Conservation (phyloP, 805 yeast genomes). For the Candida maesae region DNA sequence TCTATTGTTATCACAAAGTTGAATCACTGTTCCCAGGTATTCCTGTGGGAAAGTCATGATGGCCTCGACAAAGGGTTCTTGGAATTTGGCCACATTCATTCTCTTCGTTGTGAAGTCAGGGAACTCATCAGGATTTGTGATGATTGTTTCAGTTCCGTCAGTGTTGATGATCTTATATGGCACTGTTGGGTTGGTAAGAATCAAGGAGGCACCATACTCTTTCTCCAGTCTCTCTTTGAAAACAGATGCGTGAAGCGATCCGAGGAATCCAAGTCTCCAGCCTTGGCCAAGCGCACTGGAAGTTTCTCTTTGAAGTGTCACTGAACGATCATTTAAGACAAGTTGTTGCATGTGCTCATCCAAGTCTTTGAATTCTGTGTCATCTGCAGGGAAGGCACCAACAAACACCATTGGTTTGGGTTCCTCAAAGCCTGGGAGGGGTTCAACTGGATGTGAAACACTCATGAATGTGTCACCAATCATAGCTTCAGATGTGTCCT, state of each 20-base stretch:
- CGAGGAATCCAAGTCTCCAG: slow-evolving; percentile 94
- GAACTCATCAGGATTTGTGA: slow-evolving; percentile 91
- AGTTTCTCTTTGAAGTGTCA: slow-evolving; percentile 82
- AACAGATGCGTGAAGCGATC: slow-evolving; percentile 92
- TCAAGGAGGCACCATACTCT: slow-evolving; percentile 90
- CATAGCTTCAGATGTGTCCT: slow-evolving; percentile 76
- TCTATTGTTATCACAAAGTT: slow-evolving; percentile 77
- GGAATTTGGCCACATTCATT: slow-evolving; percentile 44
- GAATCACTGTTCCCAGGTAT: slow-evolving; percentile 81
- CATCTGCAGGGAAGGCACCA: slow-evolving; percentile 97
- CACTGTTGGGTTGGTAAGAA: slow-evolving; percentile 93
- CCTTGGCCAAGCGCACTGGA: slow-evolving; percentile 96
- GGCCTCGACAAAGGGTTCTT: slow-evolving; percentile 90
- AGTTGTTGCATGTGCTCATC: slow-evolving; percentile 88
- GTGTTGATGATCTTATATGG: slow-evolving; percentile 76
- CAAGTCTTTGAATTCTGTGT: slow-evolving; percentile 80
- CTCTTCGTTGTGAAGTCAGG: slow-evolving; percentile 51
- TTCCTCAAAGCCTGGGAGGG: slow-evolving; percentile 93
- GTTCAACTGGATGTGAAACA: slow-evolving; percentile 55
- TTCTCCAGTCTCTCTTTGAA: slow-evolving; percentile 88
- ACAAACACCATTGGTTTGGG: slow-evolving; percentile 98
- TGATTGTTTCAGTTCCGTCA: slow-evolving; percentile 59
- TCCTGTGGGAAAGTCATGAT: slow-evolving; percentile 89
- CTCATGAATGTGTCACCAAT: slow-evolving; percentile 88
- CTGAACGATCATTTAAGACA: slow-evolving; percentile 89